Evolutionary conservation across 805 yeast genomes (phyloP), one percentile per base, ranked within the genome.

Genomic region (Pichia gijzeniarum): DNA sequence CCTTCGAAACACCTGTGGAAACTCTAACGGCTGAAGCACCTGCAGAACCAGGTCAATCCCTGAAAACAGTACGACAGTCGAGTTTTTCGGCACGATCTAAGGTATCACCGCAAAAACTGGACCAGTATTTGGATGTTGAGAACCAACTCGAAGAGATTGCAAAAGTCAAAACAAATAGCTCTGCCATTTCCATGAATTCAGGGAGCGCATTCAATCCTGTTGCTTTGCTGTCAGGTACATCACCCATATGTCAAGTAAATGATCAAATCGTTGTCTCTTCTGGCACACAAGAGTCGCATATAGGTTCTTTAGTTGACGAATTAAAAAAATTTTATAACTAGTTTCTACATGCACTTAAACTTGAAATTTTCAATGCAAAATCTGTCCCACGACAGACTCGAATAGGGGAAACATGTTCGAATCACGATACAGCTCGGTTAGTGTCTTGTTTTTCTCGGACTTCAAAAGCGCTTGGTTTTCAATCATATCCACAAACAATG

Each of bases 401-500:
- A 79, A 83, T 10, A 75, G 58, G 5, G 70, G 68, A 30, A 65
- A 65, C 50, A 73, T 56, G 17, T 67, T 67, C 20, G 66, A 60
- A 28, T 56, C 55, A 33, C 57, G 46, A 50, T 75, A 77, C 35
- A 64, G 53, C 13, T 68, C 65, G 2, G 68, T 54, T 35, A 76
- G 52, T 4, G 57, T 58, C 17, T 58, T 54, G 3, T 56, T 51
- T 25, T 62, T 55, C 45, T 70, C 70, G 41, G 70, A 62, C 53
- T 80, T 82, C 43, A 66, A 64, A 58, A 88, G 96, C 4, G 86
- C 62, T 53, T 84, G 88, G 44, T 67, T 70, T 62, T 93, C 99
- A n/a, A 93, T 78, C 71, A 88, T 63, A 54, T 86, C 88, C 32
- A 86, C 91, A 67, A 95, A 93, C 41, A 72, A 73, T 2, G 99